Percentiles rank a stretch among this genome's conserved stretches.
phyloP scores from a whole-genome alignment of 1,284 basidiomycete species.

The Wolfiporia cocos region DNA sequence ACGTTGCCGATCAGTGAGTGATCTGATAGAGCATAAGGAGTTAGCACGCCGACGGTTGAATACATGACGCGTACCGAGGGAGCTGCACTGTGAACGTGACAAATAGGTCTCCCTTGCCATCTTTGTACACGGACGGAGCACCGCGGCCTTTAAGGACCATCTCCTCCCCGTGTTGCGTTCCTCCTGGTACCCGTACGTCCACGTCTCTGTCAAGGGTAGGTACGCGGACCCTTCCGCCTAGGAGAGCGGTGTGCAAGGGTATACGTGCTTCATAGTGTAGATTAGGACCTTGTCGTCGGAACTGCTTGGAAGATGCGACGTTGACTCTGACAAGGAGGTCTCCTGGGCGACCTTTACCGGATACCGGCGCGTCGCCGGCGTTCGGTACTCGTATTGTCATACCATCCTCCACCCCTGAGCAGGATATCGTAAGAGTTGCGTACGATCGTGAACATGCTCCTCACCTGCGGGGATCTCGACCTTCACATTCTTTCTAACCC shows the following conservation, averaged over 20 bases:
- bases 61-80: conserved; percentile 65
- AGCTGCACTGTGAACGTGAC: conserved; percentile 87
- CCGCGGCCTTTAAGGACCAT: conserved; percentile 92
- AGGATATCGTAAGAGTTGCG: conserved; percentile 10
- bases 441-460: conserved; percentile 22
- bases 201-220: conserved; percentile 96
- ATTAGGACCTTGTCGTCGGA: conserved; percentile 90
- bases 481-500: conserved; percentile 72
- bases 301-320: conserved; percentile 79
- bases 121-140: conserved; percentile 64
- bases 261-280: conserved; percentile 90
- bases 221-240: conserved; percentile 90
- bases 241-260: conserved; percentile 86
- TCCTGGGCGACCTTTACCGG: conserved; percentile 72
- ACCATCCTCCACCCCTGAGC: conserved; percentile 88
- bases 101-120: conserved; percentile 83
- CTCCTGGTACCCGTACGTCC: conserved; percentile 88
- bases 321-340: conserved; percentile 88
- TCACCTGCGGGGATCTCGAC: conserved; percentile 84
- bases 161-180: conserved; percentile 96
- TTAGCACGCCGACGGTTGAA: conserved; percentile 12
- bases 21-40: conserved; percentile 39
- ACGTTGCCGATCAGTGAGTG: conserved; percentile 78
- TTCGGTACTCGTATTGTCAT: conserved; percentile 87
- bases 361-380: conserved; percentile 82